These are phyloP conservation scores for Colletotrichum australisinense DNA, from an alignment of 2,329 filamentous ascomycete genomes.

Conservation along the genomic window DNA sequence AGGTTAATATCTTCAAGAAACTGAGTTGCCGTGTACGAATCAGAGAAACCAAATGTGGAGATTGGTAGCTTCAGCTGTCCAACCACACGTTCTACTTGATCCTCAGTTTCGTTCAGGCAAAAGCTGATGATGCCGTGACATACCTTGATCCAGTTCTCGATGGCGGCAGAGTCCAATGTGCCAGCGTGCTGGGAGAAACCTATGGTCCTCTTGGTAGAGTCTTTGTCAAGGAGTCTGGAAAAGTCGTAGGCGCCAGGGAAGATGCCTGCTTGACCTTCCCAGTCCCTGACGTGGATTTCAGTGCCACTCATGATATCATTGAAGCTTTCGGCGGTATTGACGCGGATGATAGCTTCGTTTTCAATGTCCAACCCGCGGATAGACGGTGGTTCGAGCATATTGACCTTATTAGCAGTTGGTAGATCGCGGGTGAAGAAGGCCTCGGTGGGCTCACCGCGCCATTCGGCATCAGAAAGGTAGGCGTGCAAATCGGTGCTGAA, in stretches of 20 bases:
- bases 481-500: background rate
- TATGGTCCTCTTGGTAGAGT: background rate
- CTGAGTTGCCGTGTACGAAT: background rate
- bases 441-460: background rate
- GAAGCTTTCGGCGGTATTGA: background rate
- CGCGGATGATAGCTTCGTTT: background rate
- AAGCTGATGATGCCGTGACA: constrained; percentile 18
- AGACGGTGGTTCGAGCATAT: background rate
- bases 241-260: constrained; percentile 14
- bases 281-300: background rate
- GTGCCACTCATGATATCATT: background rate
- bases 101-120: background rate
- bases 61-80: background rate
- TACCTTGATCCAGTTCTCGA: constrained; percentile 21
- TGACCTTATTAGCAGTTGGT: background rate
- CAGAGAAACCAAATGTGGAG: background rate
- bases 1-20: constrained; percentile 8
- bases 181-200: constrained; percentile 21
- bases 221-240: background rate
- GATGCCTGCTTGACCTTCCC: background rate
- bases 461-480: background rate
- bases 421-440: background rate
- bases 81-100: background rate
- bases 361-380: background rate
- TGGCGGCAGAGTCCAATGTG: constrained; percentile 7